Base-by-base conservation (phyloP, 1,139 yeast genomes). In the Yamadazyma taylorii region DNA sequence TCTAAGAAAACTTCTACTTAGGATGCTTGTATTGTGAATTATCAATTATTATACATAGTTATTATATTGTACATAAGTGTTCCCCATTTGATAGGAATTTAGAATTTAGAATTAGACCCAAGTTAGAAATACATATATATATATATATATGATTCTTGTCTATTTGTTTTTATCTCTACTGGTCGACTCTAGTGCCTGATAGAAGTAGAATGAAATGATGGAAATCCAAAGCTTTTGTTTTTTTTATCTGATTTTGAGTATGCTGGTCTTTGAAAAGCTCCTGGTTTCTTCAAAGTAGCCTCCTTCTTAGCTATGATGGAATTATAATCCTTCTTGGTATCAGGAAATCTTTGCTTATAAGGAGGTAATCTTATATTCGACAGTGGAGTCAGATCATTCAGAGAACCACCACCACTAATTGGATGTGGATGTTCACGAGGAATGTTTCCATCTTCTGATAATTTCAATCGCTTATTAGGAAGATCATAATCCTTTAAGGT, bases 241-340 rank as follows among this genome's bases (percentile, higher is more conserved):
- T 45, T 46, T 29, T 52, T 54, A n/a, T 49, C 37, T 32, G 42
- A 48, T 17, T 47, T 50, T 11, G 46, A 46, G 24, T 50, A 55
- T 1, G 50, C 33, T 19, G 68, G 68, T 36, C 56, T 63, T 44
- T 71, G 68, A 53, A 75, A 70, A 21, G 78, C 76, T 10, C 78
- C 78, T 1, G 82, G 83, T 51, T 73, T 75, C 48, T 73, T 62
- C 28, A 76, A 59, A 1, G 73, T 73, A 15, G 50, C 37, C 7
- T 32, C 36, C 12, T 29, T 29, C 15, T 29, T 29, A 7, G 32
- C 15, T n/a, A 29, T 12, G 5, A 24, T 12, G 10, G 32, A 11
- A 29, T 31, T 36, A 19, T 26, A 27, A 17, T 27, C 30, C 13
- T 27, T 27, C 16, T 16, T 27, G 5, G 30, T 9, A 10, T 27